Evolutionary conservation across 148 eudicot species (phyloP), one percentile per base, ranked within the genome.

Genomic region (Nepenthes mirabilis): DNA sequence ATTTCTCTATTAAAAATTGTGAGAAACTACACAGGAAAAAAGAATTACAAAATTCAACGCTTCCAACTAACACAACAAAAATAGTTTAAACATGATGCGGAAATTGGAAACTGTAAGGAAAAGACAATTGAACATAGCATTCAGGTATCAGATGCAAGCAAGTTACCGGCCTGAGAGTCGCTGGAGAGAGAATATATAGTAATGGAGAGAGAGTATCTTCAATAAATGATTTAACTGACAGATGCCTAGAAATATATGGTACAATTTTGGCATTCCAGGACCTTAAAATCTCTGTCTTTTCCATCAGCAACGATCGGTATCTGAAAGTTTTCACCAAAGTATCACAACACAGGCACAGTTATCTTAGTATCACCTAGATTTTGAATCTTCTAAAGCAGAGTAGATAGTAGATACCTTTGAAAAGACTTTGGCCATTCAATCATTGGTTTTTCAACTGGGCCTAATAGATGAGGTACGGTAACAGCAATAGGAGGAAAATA

Each of bases 391-490:
- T 10, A 36, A 59, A 45, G 9, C 49, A 59, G 45, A 45, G 5
- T 59, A 13, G 50, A 68, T 75, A 94, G 23, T 23, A 52, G 50
- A 68, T 75, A 94, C 99, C 99, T 86, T 23, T 89, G 91, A 71
- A 81, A 89, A 60, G 97, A 82, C 82, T 87, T 94, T 53, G 99
- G 99, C 99, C 99, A 94, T 75, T 84, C 91, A 63, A 94, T 84
- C 73, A 50, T 80, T 58, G 88, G 87, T 73, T 74, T 82, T 72
- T 84, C 95, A 61, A 79, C 83, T 77, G 80, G 95, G 58, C 86
- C 88, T 59, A 94, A 61, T 74, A 83, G 61, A 70, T 75, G 69
- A 70, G 79, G 97, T 68, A 94, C 75, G 37, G 70, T 57, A 14
- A 94, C 67, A 32, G 75, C 83, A 65, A 81, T 64, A 58, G 81